Base-by-base conservation (phyloP, 192 early-diverging fungal genomes). In the Entomortierella beljakovae region DNA sequence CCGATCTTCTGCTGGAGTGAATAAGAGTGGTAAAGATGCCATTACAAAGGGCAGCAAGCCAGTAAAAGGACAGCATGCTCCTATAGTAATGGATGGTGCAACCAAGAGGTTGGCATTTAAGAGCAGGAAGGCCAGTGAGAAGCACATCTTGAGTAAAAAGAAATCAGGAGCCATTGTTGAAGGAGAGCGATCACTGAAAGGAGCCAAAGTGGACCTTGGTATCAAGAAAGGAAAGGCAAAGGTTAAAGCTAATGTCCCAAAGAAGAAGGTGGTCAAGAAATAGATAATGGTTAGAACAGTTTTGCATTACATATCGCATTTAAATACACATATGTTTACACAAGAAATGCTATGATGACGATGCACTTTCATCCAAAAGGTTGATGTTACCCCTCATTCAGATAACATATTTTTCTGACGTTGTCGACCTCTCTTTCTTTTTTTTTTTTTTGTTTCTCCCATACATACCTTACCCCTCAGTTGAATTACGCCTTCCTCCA, bases 191-290 rank as follows among this genome's bases (percentile, higher is more conserved):
- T 63, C 75, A 13, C 75, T 70, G 33, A 79, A 79, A 42, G 75
- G 75, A 3, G 75, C 67, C 56, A 79, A 79, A 60, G 75, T 79
- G 11, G 75, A 79, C 55, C 26, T 79, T 25, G 75, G 75, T 34
- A 79, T 79, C 34, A 79, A 79, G 68, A 79, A 79, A 54, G 75
- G 75, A 54, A 79, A 79, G 46, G 43, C 75, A 49, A 79, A 70
- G 67, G 75, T 79, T 57, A 79, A 79, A 42, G 66, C 75, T 28
- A 79, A 79, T 32, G 62, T 79, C 1, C 75, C 75, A 42, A 69
- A 79, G 75, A 79, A 70, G 75, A 79, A 79, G 67, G 68, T 79
- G 3, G 68, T 79, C 43, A 79, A 70, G 62, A 79, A 79, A 68
- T 79, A 70, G 22, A 57, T 8, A 53, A 13, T 9, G 8, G 23